Percentiles rank a stretch among this genome's conserved stretches.
phyloP scores from a whole-genome alignment of 1,284 basidiomycete genomes.

The Ustilago loliicola region DNA sequence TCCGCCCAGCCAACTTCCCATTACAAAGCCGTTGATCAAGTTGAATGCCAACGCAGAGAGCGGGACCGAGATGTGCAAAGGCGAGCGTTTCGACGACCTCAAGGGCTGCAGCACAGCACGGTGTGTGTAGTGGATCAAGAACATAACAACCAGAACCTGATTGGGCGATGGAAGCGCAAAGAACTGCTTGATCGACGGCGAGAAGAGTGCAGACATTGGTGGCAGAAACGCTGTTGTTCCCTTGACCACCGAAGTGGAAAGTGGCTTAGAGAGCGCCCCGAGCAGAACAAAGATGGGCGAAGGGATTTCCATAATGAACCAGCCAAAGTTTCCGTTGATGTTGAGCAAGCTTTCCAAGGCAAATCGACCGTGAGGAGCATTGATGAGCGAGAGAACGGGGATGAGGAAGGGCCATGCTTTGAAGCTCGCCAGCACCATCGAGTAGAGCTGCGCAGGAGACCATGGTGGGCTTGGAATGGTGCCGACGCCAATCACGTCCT shows the following conservation, averaged over 20 bases:
- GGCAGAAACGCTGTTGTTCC: constrained; percentile 25
- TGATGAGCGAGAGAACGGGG: constrained; percentile 73
- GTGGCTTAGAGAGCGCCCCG: constrained; percentile 69
- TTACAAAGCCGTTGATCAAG: constrained; percentile 78
- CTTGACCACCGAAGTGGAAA: constrained; percentile 70
- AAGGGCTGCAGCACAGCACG: constrained; percentile 85
- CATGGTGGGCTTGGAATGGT: constrained; percentile 44
- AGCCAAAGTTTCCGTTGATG: constrained; percentile 74
- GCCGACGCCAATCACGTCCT: constrained; percentile 43
- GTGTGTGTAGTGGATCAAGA: constrained; percentile 84
- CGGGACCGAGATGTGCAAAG: constrained; percentile 79
- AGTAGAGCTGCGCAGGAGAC: constrained; percentile 56
- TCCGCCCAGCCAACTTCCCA: constrained; percentile 76
- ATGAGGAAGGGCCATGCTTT: constrained; percentile 72
- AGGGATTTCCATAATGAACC: constrained; percentile 89
- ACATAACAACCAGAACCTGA: constrained; percentile 76
- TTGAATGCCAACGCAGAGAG: constrained; percentile 79
- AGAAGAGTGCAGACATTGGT: constrained; percentile 53
- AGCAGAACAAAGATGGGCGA: constrained; percentile 76
- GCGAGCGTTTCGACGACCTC: constrained; percentile 83
- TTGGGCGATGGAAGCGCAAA: constrained; percentile 72
- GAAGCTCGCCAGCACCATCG: constrained; percentile 66
- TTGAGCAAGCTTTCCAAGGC: constrained; percentile 53
- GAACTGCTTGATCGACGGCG: constrained; percentile 59
- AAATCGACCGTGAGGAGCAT: constrained; percentile 85